These are phyloP conservation scores for Astragalus glycyphyllos DNA, from an alignment of 306 rosid species.

Conservation along the genomic window DNA sequence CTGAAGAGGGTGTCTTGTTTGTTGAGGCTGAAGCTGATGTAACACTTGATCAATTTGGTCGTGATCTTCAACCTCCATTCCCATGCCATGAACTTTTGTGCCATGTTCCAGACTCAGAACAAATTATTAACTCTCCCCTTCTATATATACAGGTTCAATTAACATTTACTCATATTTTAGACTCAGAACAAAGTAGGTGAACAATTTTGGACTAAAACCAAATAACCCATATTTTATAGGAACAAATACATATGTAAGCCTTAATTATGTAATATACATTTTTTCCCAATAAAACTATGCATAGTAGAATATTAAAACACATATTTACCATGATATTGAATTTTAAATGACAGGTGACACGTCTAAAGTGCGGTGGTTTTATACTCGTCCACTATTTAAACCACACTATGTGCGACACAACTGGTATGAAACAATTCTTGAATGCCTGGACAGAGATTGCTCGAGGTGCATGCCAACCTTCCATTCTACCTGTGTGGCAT, in stretches of 20 bases:
- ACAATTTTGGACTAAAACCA: too few species aligned
- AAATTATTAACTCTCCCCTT: slow-evolving; percentile 44
- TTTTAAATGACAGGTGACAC: slow-evolving; percentile 37
- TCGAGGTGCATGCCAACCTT: slow-evolving; percentile 29
- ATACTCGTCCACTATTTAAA: background rate
- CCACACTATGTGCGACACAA: slow-evolving; percentile 33
- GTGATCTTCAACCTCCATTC: slow-evolving; percentile 51
- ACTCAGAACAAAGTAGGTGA: too few species aligned
- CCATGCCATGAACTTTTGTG: slow-evolving; percentile 50
- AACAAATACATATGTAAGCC: too few species aligned
- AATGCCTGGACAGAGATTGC: slow-evolving; percentile 28
- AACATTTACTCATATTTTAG: too few species aligned
- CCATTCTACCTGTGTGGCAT: slow-evolving; percentile 36
- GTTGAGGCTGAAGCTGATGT: too few species aligned
- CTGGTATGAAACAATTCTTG: slow-evolving; percentile 27
- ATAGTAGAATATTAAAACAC: background rate
- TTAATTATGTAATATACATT: too few species aligned
- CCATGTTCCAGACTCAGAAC: slow-evolving; percentile 52
- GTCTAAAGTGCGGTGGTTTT: slow-evolving; percentile 51
- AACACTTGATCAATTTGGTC: slow-evolving; percentile 45
- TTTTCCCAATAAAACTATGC: too few species aligned
- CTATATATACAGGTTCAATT: slow-evolving; percentile 50
- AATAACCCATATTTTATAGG: too few species aligned
- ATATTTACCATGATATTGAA: too few species aligned
- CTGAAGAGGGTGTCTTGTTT: slow-evolving; percentile 51